Percentiles rank a stretch among this genome's conserved stretches.
These are phyloP conservation scores for Penicillium flavigenum DNA, from an alignment of 495 filamentous ascomycete genomes.

Conservation along the genomic window DNA sequence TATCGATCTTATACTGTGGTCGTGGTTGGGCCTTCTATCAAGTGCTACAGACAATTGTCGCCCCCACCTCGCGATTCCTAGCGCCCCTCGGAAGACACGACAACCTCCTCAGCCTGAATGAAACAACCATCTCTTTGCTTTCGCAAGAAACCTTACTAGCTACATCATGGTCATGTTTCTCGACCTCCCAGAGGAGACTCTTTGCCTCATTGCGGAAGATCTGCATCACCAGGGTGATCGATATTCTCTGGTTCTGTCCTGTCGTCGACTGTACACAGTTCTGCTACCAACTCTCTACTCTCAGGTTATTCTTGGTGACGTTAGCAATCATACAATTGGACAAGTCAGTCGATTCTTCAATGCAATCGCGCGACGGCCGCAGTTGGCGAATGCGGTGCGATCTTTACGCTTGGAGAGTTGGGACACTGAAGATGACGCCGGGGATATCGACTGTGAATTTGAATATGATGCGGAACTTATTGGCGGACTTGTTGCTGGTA, in stretches of 20 bases:
- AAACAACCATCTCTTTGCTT: not conserved
- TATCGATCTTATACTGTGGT: not conserved
- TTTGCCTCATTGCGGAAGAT: not conserved
- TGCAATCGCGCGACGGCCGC: not conserved
- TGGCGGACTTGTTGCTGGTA: not conserved
- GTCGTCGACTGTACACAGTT: not conserved
- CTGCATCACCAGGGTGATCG: not conserved
- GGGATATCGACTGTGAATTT: not conserved
- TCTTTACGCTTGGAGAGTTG: not conserved
- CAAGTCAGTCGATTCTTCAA: not conserved
- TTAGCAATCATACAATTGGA: not conserved
- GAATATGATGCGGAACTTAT: not conserved
- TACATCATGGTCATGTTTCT: not conserved
- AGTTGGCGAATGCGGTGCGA: not conserved
- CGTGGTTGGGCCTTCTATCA: not conserved
- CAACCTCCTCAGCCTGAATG: not conserved
- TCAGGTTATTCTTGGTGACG: not conserved
- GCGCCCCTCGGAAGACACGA: not conserved
- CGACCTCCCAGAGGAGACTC: not conserved
- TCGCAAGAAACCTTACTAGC: not conserved
- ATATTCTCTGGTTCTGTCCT: not conserved
- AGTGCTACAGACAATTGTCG: not conserved
- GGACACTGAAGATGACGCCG: not conserved
- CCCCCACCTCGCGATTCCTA: not conserved
- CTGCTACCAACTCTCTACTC: constrained; percentile 2